phyloP scores from a whole-genome alignment of 2,329 filamentous ascomycete genomes.

The Cladosporium sp. region DNA sequence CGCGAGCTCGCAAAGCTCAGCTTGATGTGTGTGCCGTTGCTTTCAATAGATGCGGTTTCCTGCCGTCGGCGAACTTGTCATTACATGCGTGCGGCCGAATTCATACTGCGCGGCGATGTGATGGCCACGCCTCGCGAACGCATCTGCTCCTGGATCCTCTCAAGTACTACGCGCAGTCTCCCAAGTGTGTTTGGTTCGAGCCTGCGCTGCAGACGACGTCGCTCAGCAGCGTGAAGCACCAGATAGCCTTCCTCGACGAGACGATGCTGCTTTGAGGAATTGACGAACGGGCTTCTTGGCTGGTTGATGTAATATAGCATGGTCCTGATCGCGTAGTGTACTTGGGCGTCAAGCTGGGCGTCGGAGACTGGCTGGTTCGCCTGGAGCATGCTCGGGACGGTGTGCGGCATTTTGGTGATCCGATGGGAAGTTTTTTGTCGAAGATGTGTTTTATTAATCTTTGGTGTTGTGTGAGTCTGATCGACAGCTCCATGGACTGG shows the following conservation, averaged over 20 bases:
- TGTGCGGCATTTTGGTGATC: neutral
- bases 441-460: neutral
- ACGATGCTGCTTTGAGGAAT: neutral
- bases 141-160: neutral
- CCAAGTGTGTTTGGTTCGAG: neutral
- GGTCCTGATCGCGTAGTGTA: neutral
- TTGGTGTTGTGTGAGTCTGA: neutral
- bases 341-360: neutral
- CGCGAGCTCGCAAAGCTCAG: too few species aligned
- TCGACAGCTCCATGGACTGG: neutral
- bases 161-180: neutral
- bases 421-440: neutral
- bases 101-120: neutral
- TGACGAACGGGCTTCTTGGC: neutral
- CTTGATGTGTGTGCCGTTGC: too few species aligned
- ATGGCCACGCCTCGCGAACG: neutral
- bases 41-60: neutral
- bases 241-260: neutral
- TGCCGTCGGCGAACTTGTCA: neutral
- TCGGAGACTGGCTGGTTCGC: conserved; percentile 2
- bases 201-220: neutral
- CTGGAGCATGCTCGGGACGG: neutral
- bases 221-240: neutral
- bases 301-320: neutral
- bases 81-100: neutral